Conservation (phyloP, 495 filamentous ascomycete genomes). For the Trichocladium antarcticum region DNA sequence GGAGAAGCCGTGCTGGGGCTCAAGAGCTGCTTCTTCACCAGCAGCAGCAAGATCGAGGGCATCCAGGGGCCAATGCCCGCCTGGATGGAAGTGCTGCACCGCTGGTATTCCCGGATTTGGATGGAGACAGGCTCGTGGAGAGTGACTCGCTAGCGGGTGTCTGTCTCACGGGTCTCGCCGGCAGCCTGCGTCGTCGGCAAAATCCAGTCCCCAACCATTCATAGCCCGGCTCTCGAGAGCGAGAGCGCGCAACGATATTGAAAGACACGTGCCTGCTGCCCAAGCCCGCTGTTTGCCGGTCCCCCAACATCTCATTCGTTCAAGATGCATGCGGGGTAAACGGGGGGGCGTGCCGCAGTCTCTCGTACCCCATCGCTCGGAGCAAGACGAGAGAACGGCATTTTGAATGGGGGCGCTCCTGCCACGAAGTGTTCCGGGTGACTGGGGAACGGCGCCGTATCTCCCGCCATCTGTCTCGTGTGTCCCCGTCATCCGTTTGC, state of each 20-base stretch:
- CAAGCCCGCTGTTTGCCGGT: neutral
- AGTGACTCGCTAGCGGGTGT: constrained; percentile 16
- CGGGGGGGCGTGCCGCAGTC: neutral
- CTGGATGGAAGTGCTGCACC: constrained; percentile 47
- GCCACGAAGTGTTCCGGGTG: no score
- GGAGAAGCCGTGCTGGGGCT: constrained; percentile 52
- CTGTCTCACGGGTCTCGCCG: no score
- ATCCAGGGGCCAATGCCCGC: constrained; percentile 46
- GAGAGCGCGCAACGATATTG: neutral
- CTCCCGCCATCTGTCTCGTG: no score
- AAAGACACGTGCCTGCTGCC: neutral
- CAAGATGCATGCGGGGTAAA: neutral
- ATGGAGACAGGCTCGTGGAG: constrained; percentile 44
- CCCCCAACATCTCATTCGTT: neutral
- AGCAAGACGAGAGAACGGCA: neutral
- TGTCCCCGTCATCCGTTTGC: no score
- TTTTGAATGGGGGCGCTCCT: neutral
- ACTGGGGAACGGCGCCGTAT: neutral
- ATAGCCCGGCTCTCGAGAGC: neutral
- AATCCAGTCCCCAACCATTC: neutral
- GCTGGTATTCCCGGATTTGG: constrained; percentile 53
- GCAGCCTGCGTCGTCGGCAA: no score
- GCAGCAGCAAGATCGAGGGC: constrained; percentile 25
- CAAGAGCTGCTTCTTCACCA: constrained; percentile 54
- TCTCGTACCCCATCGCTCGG: neutral